Conservation (phyloP, 1,284 basidiomycete species). For the Schizophyllum amplum region DNA sequence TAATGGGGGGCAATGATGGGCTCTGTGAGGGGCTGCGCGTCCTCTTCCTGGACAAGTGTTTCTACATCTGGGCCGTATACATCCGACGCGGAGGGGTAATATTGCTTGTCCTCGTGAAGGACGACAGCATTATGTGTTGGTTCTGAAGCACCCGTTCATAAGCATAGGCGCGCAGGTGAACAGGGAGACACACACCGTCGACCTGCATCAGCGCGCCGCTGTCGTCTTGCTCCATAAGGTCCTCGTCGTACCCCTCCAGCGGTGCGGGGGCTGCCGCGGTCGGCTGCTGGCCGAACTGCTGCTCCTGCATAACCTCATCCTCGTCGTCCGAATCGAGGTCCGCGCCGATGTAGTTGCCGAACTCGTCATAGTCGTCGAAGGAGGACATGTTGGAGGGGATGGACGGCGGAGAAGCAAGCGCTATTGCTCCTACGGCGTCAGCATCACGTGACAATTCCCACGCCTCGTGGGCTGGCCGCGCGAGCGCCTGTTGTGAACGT, state of each 20-base stretch:
- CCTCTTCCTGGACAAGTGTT: constrained; percentile 97
- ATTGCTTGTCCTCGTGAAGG: constrained; percentile 96
- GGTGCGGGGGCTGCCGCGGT: constrained; percentile 33
- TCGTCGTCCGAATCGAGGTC: constrained; percentile 89
- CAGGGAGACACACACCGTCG: constrained; percentile 51
- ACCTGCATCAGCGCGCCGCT: constrained; percentile 71
- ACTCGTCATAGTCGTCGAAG: constrained; percentile 84
- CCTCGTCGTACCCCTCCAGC: constrained; percentile 73
- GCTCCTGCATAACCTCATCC: constrained; percentile 43
- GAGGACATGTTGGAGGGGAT: constrained; percentile 53
- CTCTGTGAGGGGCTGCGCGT: constrained; percentile 90
- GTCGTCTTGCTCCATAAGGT: constrained; percentile 45
- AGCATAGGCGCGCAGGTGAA: constrained; percentile 13
- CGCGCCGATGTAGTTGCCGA: constrained; percentile 93
- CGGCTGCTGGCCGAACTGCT: constrained; percentile 27
- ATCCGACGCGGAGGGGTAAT: constrained; percentile 90
- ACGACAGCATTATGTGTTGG: constrained; percentile 81
- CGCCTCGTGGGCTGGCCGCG: constrained; percentile 91
- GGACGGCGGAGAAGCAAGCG: constrained; percentile 52
- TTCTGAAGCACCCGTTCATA: constrained; percentile 32
- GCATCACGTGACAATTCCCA: constrained; percentile 89
- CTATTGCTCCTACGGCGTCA: constrained; percentile 87
- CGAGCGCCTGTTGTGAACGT: constrained; percentile 94
- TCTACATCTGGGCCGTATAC: constrained; percentile 94
- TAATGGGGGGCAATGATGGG: constrained; percentile 93